Evolutionary conservation across 257 asterid species (phyloP), one percentile per base, ranked within the genome.

Genomic region (Forsythia viridissima): DNA sequence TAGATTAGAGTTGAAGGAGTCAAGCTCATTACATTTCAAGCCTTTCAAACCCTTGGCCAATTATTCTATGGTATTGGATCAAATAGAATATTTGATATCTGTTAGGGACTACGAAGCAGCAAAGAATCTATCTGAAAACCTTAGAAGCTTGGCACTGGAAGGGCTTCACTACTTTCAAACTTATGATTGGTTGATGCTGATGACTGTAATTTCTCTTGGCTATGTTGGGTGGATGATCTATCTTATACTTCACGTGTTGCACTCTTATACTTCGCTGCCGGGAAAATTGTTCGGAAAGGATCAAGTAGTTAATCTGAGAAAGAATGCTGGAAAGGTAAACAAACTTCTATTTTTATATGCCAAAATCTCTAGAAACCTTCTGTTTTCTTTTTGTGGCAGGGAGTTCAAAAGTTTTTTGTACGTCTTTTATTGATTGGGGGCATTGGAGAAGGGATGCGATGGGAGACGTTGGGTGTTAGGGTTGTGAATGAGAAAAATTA

Each of bases 181-280:
- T 24, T 96, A 96, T 75, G 99, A 96, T 84, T 96, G 98, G 99
- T 85, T 91, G 76, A 89, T 85, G 99, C 95, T 96, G 83, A 93
- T 96, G 98, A 80, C 92, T 76, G 88, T 96, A 55, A 89, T 96
- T 82, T 89, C 97, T 66, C 91, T 93, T 70, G 98, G 99, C 81
- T 96, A 96, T 83, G 84, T 93, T 74, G 99, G 99, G 68, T 96
- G 99, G 98, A 96, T 96, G 97, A 80, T 89, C 77, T 96, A 92
- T 81, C 89, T 96, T 78, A 81, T 88, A 61, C 84, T 93, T 82
- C 99, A 96, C 77, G 89, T 93, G 72, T 83, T 93, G 94, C 96
- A 93, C 78, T 87, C 92, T 83, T 96, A 93, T 83, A 90, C 98
- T 76, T 79, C 89, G 69, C 82, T 93, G 74, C 89, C 93, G 41